Base-by-base conservation (phyloP, 2,329 filamentous ascomycete genomes). In the Neonectria punicea region DNA sequence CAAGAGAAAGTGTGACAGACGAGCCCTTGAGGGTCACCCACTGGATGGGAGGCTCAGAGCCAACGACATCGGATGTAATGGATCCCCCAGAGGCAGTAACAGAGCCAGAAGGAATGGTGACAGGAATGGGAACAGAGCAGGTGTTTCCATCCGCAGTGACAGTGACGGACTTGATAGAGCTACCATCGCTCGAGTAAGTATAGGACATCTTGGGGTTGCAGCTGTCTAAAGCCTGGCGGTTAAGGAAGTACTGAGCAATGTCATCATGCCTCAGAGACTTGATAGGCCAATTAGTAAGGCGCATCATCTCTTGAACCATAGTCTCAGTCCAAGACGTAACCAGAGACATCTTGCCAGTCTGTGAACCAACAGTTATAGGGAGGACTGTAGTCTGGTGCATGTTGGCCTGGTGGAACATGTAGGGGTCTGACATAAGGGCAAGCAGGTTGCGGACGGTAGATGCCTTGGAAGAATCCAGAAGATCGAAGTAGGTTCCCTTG, bases 341-440 rank as follows among this genome's bases (percentile, higher is more conserved):
- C 2, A 69, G 49, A 0, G 67, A 69, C 62, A 69, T 68, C 10
- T 41, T 57, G 11, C 55, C 53, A 1, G 67, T 68, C 47, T 68
- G 56, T 16, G 44, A 44, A 25, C 67, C 67, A 22, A 69, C 30
- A 2, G 65, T 69, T 3, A 65, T 61, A 28, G 66, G 34, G 34
- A 36, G 34, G 34, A 36, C 34, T 20, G 4, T 58, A 6, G 39
- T 47, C 30, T 55, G 61, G 8, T 63, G 59, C 62, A 69, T 66
- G 58, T 69, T 69, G 49, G 67, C 67, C 58, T 69, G 67, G 30
- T 69, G 67, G 49, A 69, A 69, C 67, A 69, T 69, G 58, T 69
- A 69, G 11, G 67, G 65, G 20, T 69, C 67, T 6, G 65, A 47
- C 39, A 66, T 53, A 8, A 68, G 62, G 2, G 53, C 51, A 1